Conservation (phyloP, 306 rosid genomes). For the Prunus padus region DNA sequence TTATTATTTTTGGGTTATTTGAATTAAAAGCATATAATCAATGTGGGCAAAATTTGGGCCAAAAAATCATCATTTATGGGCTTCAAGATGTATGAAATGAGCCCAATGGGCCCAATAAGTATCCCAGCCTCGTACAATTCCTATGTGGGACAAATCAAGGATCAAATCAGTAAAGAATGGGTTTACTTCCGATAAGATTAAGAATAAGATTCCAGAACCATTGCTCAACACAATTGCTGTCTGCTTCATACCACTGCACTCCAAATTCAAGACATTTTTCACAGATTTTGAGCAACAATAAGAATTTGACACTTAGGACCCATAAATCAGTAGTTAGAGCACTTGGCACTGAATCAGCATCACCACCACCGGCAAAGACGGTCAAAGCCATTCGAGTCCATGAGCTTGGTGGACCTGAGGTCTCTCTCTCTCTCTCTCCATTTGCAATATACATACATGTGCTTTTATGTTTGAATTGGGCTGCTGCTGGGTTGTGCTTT, state of each 20-base stretch:
- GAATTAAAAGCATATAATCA: no score
- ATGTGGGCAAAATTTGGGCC: no score
- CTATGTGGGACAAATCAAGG: not conserved
- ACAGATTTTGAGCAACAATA: not conserved
- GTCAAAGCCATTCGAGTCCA: constrained; percentile 72
- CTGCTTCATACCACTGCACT: no score
- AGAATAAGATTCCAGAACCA: not conserved
- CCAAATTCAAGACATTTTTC: not conserved
- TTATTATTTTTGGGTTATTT: no score
- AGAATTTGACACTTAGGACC: not conserved
- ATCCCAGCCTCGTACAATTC: not conserved
- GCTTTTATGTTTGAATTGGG: not conserved
- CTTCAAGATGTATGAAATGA: no score
- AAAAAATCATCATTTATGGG: no score
- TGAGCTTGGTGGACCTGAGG: constrained; percentile 78
- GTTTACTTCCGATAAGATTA: not conserved
- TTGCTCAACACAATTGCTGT: not conserved
- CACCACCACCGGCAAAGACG: constrained; percentile 35
- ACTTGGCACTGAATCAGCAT: constrained; percentile 22
- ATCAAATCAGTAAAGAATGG: not conserved
- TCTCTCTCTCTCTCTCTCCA: constrained; percentile 4
- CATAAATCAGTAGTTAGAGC: constrained; percentile 17
- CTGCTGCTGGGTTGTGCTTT: not conserved
- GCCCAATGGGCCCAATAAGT: not conserved
- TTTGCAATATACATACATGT: not conserved